These are phyloP conservation scores for Leccinum broughii DNA, from an alignment of 768 basidiomycete genomes.

Conservation along the genomic window DNA sequence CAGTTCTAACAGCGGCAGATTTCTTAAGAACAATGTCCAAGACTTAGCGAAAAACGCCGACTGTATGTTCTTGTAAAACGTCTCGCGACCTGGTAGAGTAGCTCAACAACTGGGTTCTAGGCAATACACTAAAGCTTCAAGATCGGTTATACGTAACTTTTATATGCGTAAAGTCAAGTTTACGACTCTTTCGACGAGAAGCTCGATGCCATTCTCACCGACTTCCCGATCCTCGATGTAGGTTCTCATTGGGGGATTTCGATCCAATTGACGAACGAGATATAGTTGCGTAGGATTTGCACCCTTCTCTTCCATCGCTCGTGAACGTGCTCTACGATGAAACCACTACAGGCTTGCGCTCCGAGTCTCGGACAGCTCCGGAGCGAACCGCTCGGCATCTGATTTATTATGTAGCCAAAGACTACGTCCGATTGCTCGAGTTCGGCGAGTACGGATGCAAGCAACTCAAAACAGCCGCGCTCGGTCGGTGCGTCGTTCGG, in stretches of 20 bases:
- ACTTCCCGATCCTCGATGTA: conserved; percentile 98
- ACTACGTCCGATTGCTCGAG: conserved; percentile 94
- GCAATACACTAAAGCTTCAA: conserved; percentile 99
- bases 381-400: conserved; percentile 88
- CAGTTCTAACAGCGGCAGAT: conserved; percentile 95
- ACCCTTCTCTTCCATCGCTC: conserved; percentile 93
- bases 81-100: conserved; percentile 2
- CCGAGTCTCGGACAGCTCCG: conserved; percentile 72
- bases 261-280: conserved; percentile 5
- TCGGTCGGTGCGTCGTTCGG: conserved; percentile 75
- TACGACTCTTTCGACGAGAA: conserved; percentile 97
- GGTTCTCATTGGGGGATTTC: conserved; percentile 34
- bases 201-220: conserved; percentile 86
- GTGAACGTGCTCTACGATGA: conserved; percentile 99
- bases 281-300: conserved; percentile 62
- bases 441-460: conserved; percentile 99
- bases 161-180: conserved; percentile 99
- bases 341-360: conserved; percentile 97
- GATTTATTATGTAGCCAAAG: conserved; percentile 96
- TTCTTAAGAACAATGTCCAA: conserved; percentile 89
- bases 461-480: conserved; percentile 95
- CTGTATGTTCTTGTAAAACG: conserved; percentile 45
- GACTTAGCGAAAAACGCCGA: conserved; percentile 97
- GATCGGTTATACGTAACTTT: conserved; percentile 94
- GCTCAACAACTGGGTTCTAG: conserved; percentile 37